Evolutionary conservation across 768 basidiomycete genomes (phyloP), one percentile per base, ranked within the genome.

Genomic region (Tylopilus plumbeoviolaceoides): DNA sequence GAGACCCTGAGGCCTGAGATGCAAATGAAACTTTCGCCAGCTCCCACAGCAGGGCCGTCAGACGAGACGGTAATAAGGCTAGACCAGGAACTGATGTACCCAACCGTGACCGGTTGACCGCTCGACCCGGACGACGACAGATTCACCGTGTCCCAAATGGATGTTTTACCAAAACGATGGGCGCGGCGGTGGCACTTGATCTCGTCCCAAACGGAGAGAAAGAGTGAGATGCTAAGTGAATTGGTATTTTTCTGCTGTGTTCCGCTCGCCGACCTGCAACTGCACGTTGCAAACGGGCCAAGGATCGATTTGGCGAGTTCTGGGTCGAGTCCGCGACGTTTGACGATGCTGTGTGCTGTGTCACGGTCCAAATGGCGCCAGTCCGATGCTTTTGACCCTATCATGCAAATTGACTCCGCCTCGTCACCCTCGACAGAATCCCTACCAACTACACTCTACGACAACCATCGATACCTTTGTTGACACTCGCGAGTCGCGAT

Each of bases 401-500:
- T 15, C 12, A 36, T 36, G 30, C 30, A 30, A 30, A 15, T 17
- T 38, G 7, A 9, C 38, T 38, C 38, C 9, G n/a, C 38, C 40
- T 38, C 50, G 39, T 20, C 48, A 21, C 47, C 42, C 14, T 44
- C 41, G 17, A 47, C n/a, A 33, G 15, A 47, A 41, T 38, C 43
- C 41, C 45, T 5, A 38, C 58, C 7, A 14, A 27, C 10, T 33
- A 50, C 15, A 21, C 11, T 20, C 45, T 17, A 48, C 46, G n/a
- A 36, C 20, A 20, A 18, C 6, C 18, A 33, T 39, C 11, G n/a
- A 38, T 18, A 18, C 35, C 2, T n/a, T 43, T 12, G 8, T 36
- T 27, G 20, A 10, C 35, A 23, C 50, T 14, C 51, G 70, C 70
- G 57, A 4, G 27, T 8, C 27, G 8, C 30, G 8, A 83, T 87